These are phyloP conservation scores for Sporisorium iseilematis-ciliati DNA, from an alignment of 1,284 basidiomycete genomes.

Conservation along the genomic window DNA sequence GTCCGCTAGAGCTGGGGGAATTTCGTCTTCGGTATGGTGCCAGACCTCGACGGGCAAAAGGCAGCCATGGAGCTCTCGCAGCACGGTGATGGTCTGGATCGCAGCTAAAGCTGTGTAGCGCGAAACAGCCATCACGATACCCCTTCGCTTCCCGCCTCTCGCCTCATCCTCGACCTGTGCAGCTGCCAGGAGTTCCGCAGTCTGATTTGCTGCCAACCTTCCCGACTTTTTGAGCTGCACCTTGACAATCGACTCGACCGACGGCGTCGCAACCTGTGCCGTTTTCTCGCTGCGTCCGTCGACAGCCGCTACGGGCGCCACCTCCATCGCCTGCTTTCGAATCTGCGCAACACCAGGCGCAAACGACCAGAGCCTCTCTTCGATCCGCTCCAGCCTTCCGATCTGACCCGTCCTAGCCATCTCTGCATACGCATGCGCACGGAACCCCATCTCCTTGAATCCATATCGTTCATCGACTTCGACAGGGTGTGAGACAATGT, in stretches of 20 bases:
- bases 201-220: constrained; percentile 15
- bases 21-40: constrained; percentile 34
- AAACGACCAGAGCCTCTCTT: constrained; percentile 35
- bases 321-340: constrained; percentile 19
- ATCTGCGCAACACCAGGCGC: constrained; percentile 34
- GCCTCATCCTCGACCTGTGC: constrained; percentile 22
- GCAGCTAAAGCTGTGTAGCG: constrained; percentile 27
- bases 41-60: constrained; percentile 40
- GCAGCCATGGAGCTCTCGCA: constrained; percentile 31
- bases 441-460: constrained; percentile 50
- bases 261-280: background rate
- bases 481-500: constrained; percentile 39
- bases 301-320: background rate
- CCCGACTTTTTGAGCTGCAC: constrained; percentile 20
- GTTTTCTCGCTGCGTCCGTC: constrained; percentile 1
- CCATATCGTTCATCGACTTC: constrained; percentile 45
- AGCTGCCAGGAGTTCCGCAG: constrained; percentile 7
- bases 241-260: constrained; percentile 24
- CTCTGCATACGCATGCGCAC: constrained; percentile 41
- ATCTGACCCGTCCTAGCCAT: constrained; percentile 30
- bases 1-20: constrained; percentile 21
- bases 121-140: constrained; percentile 41
- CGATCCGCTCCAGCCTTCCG: constrained; percentile 31
- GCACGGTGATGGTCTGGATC: constrained; percentile 30
- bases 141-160: constrained; percentile 26